These are phyloP conservation scores for Mucor saturninus DNA, from an alignment of 371 early-diverging fungal genomes.

Conservation along the genomic window DNA sequence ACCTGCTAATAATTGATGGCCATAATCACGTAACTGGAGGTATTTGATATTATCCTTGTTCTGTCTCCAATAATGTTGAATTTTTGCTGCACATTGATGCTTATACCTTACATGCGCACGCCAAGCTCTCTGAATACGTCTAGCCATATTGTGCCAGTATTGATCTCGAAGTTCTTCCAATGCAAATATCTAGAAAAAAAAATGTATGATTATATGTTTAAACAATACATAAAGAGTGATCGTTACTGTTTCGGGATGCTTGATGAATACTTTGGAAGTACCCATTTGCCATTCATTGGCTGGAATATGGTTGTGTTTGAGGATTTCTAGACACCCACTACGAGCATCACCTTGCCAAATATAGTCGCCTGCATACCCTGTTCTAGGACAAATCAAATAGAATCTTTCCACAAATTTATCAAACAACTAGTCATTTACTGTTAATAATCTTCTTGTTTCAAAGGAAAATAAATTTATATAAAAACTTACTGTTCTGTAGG, in stretches of 20 bases:
- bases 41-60: slow-evolving; percentile 92
- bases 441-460: not conserved
- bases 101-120: slow-evolving; percentile 77
- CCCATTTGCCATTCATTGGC: slow-evolving; percentile 96
- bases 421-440: slow-evolving; percentile 28
- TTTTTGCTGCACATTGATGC: slow-evolving; percentile 73
- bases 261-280: slow-evolving; percentile 91
- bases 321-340: slow-evolving; percentile 73
- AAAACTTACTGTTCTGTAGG: slow-evolving; percentile 66
- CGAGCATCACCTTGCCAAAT: slow-evolving; percentile 87
- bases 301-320: slow-evolving; percentile 86
- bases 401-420: slow-evolving; percentile 62
- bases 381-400: slow-evolving; percentile 77
- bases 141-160: slow-evolving; percentile 97
- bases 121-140: slow-evolving; percentile 93
- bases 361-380: slow-evolving; percentile 86
- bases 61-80: slow-evolving; percentile 85
- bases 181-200: slow-evolving; percentile 67
- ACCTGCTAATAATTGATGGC: slow-evolving; percentile 84
- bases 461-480: no score
- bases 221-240: no score
- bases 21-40: slow-evolving; percentile 90
- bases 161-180: slow-evolving; percentile 92
- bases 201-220: no score
- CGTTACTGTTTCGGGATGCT: slow-evolving; percentile 84